Conservation (phyloP, 1,139 yeast genomes). For the Scheffersomyces illinoinensis region DNA sequence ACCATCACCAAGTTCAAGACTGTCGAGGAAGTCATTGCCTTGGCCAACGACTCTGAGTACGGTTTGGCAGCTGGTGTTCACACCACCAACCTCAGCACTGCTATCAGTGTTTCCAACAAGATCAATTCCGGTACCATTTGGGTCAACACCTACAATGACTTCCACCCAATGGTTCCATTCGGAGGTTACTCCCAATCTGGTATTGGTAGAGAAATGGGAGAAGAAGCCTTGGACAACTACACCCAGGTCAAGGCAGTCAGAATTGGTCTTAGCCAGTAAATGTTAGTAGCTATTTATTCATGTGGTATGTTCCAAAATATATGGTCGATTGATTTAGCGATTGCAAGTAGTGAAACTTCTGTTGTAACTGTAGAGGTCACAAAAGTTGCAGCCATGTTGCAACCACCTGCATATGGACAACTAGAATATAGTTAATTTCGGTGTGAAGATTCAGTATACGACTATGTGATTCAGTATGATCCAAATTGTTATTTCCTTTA, state of each 20-base stretch:
- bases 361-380: no score
- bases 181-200: slow-evolving; percentile 91
- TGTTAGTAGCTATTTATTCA: not conserved
- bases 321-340: not conserved
- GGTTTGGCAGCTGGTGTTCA: slow-evolving; percentile 89
- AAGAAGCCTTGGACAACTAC: slow-evolving; percentile 80
- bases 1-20: slow-evolving; percentile 72
- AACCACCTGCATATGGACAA: no score
- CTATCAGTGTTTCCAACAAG: slow-evolving; percentile 60
- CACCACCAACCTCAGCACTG: slow-evolving; percentile 51
- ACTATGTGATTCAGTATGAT: no score
- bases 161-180: slow-evolving; percentile 78
- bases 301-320: not conserved
- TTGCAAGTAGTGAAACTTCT: slow-evolving; percentile 2
- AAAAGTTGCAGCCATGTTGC: no score
- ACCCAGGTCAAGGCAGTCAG: slow-evolving; percentile 81
- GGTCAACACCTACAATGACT: slow-evolving; percentile 83
- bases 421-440: no score
- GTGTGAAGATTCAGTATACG: no score
- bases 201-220: slow-evolving; percentile 91
- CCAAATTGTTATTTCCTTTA: no score
- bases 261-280: slow-evolving; percentile 24
- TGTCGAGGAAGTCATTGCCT: slow-evolving; percentile 64
- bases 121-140: slow-evolving; percentile 82
- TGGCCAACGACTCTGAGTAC: slow-evolving; percentile 74